phyloP scores from a whole-genome alignment of 1,284 basidiomycete genomes.

The Cryptococcus wingfieldii region DNA sequence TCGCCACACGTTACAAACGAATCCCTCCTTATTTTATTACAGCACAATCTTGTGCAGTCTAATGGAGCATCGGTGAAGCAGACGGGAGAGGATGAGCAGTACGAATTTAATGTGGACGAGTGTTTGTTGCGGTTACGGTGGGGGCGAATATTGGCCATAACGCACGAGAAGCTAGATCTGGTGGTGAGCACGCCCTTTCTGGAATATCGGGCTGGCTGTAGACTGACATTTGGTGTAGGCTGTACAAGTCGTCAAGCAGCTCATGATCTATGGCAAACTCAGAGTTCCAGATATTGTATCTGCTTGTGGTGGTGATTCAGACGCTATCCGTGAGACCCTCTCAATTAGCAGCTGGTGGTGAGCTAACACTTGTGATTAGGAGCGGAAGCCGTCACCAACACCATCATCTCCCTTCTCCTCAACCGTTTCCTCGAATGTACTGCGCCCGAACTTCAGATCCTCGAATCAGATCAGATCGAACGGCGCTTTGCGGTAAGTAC shows the following conservation, averaged over 20 bases:
- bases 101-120: slow-evolving; percentile 65
- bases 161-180: slow-evolving; percentile 59
- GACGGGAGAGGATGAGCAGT: slow-evolving; percentile 65
- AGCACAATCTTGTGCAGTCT: slow-evolving; percentile 88
- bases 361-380: slow-evolving; percentile 8
- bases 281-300: slow-evolving; percentile 53
- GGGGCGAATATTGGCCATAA: slow-evolving; percentile 70
- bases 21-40: slow-evolving; percentile 74
- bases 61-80: slow-evolving; percentile 53
- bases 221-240: slow-evolving; percentile 52
- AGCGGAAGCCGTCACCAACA: slow-evolving; percentile 10
- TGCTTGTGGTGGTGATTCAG: slow-evolving; percentile 12
- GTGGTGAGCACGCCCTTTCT: slow-evolving; percentile 54
- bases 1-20: slow-evolving; percentile 60
- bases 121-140: slow-evolving; percentile 73
- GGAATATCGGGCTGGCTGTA: not conserved
- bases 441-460: slow-evolving; percentile 26
- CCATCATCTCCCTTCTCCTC: slow-evolving; percentile 23
- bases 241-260: slow-evolving; percentile 63
- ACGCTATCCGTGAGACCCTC: slow-evolving; percentile 19
- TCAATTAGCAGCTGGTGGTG: not conserved
- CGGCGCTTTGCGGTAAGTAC: slow-evolving; percentile 27
- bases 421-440: slow-evolving; percentile 30
- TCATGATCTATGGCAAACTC: slow-evolving; percentile 83
- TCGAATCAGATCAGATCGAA: slow-evolving; percentile 29